A percentile compares a stretch with the other conserved stretches of the same genome.
Conservation (phyloP, 2,329 filamentous ascomycete genomes). For the Byssoonygena ceratinophila region DNA sequence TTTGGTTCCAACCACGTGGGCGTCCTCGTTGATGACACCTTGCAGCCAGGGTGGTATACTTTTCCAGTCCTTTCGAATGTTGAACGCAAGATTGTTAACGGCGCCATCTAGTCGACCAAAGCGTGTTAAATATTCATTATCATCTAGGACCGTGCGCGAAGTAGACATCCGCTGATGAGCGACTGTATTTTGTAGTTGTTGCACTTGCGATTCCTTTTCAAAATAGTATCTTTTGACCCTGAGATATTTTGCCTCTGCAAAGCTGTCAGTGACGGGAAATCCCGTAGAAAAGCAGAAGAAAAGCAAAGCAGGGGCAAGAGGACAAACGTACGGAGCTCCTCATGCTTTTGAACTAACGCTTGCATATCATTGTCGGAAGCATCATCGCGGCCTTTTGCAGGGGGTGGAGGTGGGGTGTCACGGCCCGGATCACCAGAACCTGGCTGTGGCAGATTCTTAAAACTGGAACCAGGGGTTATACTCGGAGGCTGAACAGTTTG, state of each 20-base stretch:
- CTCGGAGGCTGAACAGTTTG: constrained; percentile 15
- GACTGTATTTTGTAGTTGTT: constrained; percentile 92
- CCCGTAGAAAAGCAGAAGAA: background rate
- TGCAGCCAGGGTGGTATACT: constrained; percentile 70
- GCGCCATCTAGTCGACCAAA: constrained; percentile 88
- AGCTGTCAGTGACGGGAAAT: background rate
- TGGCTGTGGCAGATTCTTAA: constrained; percentile 24
- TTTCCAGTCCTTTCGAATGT: constrained; percentile 90
- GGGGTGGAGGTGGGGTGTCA: constrained; percentile 37
- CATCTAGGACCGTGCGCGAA: constrained; percentile 86
- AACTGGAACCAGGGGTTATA: constrained; percentile 21
- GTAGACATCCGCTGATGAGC: constrained; percentile 91
- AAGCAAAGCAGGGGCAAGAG: background rate
- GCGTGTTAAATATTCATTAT: constrained; percentile 81
- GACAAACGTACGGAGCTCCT: constrained; percentile 37
- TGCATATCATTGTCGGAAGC: constrained; percentile 36
- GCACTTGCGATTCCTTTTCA: constrained; percentile 79
- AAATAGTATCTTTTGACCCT: constrained; percentile 98
- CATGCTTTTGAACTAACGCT: constrained; percentile 35
- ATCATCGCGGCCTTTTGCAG: constrained; percentile 31
- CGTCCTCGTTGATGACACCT: constrained; percentile 71
- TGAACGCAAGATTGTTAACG: constrained; percentile 89
- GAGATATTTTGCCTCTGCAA: constrained; percentile 80
- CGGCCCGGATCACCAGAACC: constrained; percentile 35
- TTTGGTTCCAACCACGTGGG: constrained; percentile 76